Evolutionary conservation across 345 rosid genomes (phyloP).

Genomic region (Sonneratia alba): DNA sequence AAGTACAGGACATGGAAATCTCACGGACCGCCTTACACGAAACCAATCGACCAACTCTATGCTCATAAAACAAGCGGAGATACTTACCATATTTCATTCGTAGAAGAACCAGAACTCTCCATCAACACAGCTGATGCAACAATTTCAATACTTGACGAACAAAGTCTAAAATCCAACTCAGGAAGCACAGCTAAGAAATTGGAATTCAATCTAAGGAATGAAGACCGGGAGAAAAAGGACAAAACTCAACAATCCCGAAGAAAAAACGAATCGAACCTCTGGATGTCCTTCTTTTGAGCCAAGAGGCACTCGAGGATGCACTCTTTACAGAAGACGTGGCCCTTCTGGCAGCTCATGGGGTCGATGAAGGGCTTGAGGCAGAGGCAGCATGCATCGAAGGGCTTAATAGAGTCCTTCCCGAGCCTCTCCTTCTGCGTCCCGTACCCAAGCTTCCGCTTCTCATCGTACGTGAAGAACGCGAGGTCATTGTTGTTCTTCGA

Average conservation of each 20-base stretch:
- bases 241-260: neutral
- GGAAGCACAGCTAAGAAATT: neutral
- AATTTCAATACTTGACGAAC: neutral
- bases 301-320: constrained; percentile 85
- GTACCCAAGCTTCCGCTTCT: constrained; percentile 85
- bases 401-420: constrained; percentile 89
- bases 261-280: constrained; percentile 27
- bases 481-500: constrained; percentile 95
- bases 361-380: constrained; percentile 85
- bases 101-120: neutral
- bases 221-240: neutral
- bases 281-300: constrained; percentile 84
- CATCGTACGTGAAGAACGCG: constrained; percentile 96
- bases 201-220: neutral
- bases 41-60: neutral
- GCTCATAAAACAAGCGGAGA: neutral
- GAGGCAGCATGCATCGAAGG: constrained; percentile 89
- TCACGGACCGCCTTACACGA: neutral
- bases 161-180: neutral
- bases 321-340: constrained; percentile 84
- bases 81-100: neutral
- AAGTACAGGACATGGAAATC: neutral
- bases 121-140: neutral
- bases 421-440: constrained; percentile 96
- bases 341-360: constrained; percentile 86